Evolutionary conservation across 108 stramenopile genomes (phyloP), one percentile per base, ranked within the genome.

Genomic region (Bacterosira constricta): DNA sequence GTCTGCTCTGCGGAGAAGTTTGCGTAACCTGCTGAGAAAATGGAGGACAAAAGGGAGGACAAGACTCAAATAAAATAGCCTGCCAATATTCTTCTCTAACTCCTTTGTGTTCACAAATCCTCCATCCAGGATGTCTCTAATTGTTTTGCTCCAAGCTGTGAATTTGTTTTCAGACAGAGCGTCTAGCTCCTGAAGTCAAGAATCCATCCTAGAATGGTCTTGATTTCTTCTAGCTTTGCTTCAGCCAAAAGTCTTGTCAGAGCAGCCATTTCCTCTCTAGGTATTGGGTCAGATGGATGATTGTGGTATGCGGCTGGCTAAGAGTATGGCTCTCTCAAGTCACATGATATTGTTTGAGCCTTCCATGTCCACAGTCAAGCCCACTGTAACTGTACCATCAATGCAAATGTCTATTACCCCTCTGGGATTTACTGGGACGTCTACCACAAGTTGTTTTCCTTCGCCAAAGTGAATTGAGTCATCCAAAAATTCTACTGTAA

Each of bases 211-310:
- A 77, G 37, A 4, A 77, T 45, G 1, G 34, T 63, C 29, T 77
- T 77, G 0, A 0, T 1, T 63, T 77, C 76, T 29, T 69, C 37
- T 4, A 23, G 25, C n/a, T 13, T 37, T 11, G 53, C 68, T 41
- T 69, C 59, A 4, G 68, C 66, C 32, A 13, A 9, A 18, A 69
- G 35, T 54, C 69, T 77, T 18, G n/a, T 53, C 27, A 4, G 1
- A 12, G 76, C 61, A 1, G 31, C 42, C 62, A 77, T 77, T 0
- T 55, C 51, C n/a, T 77, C 57, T 3, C 76, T 15, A n/a, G 76
- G 76, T 31, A 77, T 63, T 1, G 76, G 68, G 17, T 77, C 50
- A n/a, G 1, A 7, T 20, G 0, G 4, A 18, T 62, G 15, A 17
- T 0, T 61, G 23, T 1, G 30, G 0, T 4, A 45, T 20, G 21